Evolutionary conservation across 2,329 filamentous ascomycete species (phyloP).

Genomic region (Calonectria hongkongensis): DNA sequence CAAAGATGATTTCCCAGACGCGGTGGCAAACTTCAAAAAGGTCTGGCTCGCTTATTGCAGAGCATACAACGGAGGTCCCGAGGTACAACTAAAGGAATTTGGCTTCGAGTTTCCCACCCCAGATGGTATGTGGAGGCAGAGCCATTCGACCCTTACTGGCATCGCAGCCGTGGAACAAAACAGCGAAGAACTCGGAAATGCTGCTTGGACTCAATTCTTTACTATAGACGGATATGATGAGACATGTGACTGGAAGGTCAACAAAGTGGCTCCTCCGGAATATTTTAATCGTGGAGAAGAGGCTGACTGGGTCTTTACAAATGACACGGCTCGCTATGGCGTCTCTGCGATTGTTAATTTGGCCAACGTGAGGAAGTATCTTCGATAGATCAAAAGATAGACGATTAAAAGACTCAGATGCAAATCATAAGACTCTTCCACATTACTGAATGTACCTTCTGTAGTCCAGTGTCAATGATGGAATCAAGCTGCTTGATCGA

Average conservation of each 20-base stretch:
- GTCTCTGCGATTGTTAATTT: constrained; percentile 44
- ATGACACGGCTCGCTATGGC: constrained; percentile 44
- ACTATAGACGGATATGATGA: constrained; percentile 41
- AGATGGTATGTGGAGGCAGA: constrained; percentile 42
- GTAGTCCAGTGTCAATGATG: too few species aligned
- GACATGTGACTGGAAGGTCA: constrained; percentile 33
- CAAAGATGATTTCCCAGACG: constrained; percentile 35
- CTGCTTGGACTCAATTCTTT: constrained; percentile 46
- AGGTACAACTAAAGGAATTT: constrained; percentile 42
- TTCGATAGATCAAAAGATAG: not conserved
- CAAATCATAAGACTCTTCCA: not conserved
- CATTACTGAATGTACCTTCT: too few species aligned
- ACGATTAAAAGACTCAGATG: not conserved
- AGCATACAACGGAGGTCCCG: constrained; percentile 41
- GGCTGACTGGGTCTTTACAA: constrained; percentile 41
- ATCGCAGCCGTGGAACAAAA: constrained; percentile 43
- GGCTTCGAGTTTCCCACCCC: constrained; percentile 43
- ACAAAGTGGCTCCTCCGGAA: constrained; percentile 36
- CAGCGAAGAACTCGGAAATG: constrained; percentile 30
- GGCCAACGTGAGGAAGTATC: constrained; percentile 41
- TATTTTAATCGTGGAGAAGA: constrained; percentile 41
- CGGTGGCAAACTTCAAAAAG: constrained; percentile 33
- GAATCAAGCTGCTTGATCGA: too few species aligned
- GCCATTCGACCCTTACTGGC: constrained; percentile 46
- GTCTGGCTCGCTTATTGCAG: constrained; percentile 44